Evolutionary conservation across 805 yeast genomes (phyloP), one percentile per base, ranked within the genome.

Genomic region (Candida yuanshanica): DNA sequence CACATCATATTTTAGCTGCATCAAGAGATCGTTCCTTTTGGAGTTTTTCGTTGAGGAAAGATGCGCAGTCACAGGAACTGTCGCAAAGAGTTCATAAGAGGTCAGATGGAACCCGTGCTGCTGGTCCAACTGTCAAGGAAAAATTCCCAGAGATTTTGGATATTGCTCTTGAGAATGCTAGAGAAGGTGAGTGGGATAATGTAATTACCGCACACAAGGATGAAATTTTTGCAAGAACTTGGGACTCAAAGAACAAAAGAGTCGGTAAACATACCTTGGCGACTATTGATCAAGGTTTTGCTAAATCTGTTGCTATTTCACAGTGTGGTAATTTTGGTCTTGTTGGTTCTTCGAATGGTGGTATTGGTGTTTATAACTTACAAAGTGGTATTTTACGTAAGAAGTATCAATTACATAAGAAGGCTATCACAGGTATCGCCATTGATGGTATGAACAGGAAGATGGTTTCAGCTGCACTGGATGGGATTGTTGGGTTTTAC

Each of bases 301-400:
- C 80, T 8, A 85, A 82, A 56, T 62, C 84, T 23, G 91, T 88
- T 8, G 74, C 84, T 16, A 76, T 91, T 18, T 85, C 97, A 0
- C 84, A 80, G 42, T 93, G 99, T 72, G 99, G 99, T 29, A 95
- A 95, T 61, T 93, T 95, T 62, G 96, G 85, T 1, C 65, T 91
- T 31, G 83, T 95, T 17, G 99, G 98, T 11, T 88, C 97, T 2
- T 74, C 90, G 2, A 62, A 66, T 33, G 99, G 99, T 48, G 81
- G 84, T 12, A 81, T 93, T 47, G 88, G 83, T 23, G 88, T 81
- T 10, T 90, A 81, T 62, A 93, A 93, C 59, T 65, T 93, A 58
- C 99, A 93, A 63, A 85, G 95, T 56, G 99, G 99, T n/a, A 63
- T 75, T 16, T 60, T 81, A 36, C 74, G 97, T 50, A 81, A 83